Conservation (phyloP, 2,329 filamentous ascomycete species). For the Sarocladiaceae sp. region DNA sequence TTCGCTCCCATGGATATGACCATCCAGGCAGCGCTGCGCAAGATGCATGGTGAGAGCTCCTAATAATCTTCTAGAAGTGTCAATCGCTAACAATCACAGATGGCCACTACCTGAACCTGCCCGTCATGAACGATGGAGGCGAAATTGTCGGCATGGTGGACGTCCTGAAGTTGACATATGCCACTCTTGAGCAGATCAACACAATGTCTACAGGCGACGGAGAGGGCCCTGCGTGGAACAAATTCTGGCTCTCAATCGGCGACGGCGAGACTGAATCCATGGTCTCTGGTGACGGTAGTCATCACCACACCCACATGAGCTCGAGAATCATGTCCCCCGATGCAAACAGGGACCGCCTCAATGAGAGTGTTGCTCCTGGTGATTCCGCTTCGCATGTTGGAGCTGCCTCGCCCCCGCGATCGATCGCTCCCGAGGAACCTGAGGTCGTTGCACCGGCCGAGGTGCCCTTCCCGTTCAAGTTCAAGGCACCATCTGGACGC, state of each 20-base stretch:
- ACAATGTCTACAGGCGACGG: slow-evolving; percentile 84
- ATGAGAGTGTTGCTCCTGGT: slow-evolving; percentile 82
- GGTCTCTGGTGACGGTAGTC: slow-evolving; percentile 81
- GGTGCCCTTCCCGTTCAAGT: slow-evolving; percentile 92
- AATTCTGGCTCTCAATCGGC: slow-evolving; percentile 91
- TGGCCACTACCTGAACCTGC: slow-evolving; percentile 95
- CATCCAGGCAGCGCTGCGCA: slow-evolving; percentile 93
- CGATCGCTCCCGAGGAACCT: slow-evolving; percentile 45
- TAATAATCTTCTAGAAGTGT: neutral
- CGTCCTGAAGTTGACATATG: slow-evolving; percentile 96
- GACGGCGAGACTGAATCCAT: slow-evolving; percentile 94
- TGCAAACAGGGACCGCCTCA: slow-evolving; percentile 62
- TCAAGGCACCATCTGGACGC: slow-evolving; percentile 93
- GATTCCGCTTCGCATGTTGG: slow-evolving; percentile 95
- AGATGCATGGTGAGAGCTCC: slow-evolving; percentile 87
- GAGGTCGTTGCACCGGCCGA: slow-evolving; percentile 60
- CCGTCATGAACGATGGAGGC: slow-evolving; percentile 94
- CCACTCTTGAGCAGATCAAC: slow-evolving; percentile 96
- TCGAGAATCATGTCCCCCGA: slow-evolving; percentile 80
- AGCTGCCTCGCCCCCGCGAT: slow-evolving; percentile 70
- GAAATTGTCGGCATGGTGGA: slow-evolving; percentile 99
- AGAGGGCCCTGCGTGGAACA: slow-evolving; percentile 98
- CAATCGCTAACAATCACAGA: slow-evolving; percentile 47
- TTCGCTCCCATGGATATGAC: slow-evolving; percentile 99
- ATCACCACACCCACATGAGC: slow-evolving; percentile 58